A percentile compares a stretch with the other conserved stretches of the same genome.
phyloP scores from a whole-genome alignment of 768 basidiomycete genomes.

The Lactarius psammicola region DNA sequence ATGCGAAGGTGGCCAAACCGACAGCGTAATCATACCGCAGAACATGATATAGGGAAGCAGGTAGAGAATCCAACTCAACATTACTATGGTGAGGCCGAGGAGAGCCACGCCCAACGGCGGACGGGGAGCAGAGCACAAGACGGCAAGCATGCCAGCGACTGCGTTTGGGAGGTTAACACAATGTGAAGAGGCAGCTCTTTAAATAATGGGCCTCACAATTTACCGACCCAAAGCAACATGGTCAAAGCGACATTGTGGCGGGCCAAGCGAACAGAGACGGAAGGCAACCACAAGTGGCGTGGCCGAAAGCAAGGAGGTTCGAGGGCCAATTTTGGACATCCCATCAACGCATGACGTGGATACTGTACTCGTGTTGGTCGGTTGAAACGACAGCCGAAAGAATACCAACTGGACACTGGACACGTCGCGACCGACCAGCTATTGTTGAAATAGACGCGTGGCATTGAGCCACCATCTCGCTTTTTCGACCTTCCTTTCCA shows the following conservation, averaged over 20 bases:
- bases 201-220: neutral
- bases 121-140: slow-evolving; percentile 9
- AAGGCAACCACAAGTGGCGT: neutral
- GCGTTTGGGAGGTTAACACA: neutral
- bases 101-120: slow-evolving; percentile 22
- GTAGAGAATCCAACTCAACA: slow-evolving; percentile 11
- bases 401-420: too few relatives aligned
- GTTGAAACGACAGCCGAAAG: neutral
- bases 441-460: neutral
- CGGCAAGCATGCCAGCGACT: slow-evolving; percentile 17
- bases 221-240: slow-evolving; percentile 3
- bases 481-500: neutral
- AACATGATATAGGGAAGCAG: slow-evolving; percentile 16
- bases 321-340: neutral
- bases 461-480: neutral
- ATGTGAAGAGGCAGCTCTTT: neutral
- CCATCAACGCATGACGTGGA: neutral
- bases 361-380: neutral
- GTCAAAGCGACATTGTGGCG: slow-evolving; percentile 7
- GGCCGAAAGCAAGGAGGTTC: neutral
- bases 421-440: neutral
- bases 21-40: slow-evolving; percentile 12
- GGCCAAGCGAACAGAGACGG: slow-evolving; percentile 3
- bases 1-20: slow-evolving; percentile 12
- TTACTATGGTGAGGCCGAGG: slow-evolving; percentile 11